Percentiles rank a stretch among this genome's conserved stretches.
Evolutionary conservation across 305 asterid genomes (phyloP).

Genomic region (Solanum aculeatissimum): DNA sequence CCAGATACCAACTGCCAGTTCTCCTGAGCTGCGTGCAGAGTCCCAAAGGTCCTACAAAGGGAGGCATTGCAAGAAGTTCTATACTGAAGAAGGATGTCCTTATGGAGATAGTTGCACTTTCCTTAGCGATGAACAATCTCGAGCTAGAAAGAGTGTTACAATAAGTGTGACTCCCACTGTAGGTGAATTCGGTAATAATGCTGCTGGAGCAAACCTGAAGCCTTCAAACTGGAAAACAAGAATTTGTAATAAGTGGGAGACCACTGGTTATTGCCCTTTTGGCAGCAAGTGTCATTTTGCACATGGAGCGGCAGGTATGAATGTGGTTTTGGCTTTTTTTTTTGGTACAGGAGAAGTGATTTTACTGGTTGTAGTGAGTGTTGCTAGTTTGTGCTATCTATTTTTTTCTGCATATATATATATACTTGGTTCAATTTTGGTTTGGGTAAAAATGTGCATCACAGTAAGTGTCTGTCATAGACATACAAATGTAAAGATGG

Average conservation of each 20-base stretch:
- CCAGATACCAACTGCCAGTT: constrained; percentile 11
- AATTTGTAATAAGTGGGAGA: constrained; percentile 74
- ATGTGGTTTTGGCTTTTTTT: not conserved
- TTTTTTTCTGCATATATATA: not conserved
- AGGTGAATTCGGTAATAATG: constrained; percentile 3
- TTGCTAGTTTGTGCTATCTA: not conserved
- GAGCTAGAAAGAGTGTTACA: constrained; percentile 11
- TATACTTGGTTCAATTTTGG: not conserved
- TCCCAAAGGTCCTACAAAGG: constrained; percentile 12
- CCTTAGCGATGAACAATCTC: constrained; percentile 13
- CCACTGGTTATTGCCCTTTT: constrained; percentile 59
- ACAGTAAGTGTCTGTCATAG: not conserved
- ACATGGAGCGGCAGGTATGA: constrained; percentile 39
- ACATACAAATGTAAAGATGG: not conserved
- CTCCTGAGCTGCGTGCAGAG: constrained; percentile 5
- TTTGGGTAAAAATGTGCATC: not conserved
- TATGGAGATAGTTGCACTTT: constrained; percentile 18
- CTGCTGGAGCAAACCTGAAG: constrained; percentile 10
- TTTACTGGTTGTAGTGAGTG: not conserved
- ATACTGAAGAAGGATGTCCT: constrained; percentile 14
- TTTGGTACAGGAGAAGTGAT: not conserved
- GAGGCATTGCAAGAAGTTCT: constrained; percentile 17
- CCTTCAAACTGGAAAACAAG: constrained; percentile 53
- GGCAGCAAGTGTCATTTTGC: constrained; percentile 72
- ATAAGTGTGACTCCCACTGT: constrained; percentile 14